A percentile compares a stretch with the other conserved stretches of the same genome.
phyloP scores from a whole-genome alignment of 805 yeast genomes.

The Cyberlindnera mississippiensis region DNA sequence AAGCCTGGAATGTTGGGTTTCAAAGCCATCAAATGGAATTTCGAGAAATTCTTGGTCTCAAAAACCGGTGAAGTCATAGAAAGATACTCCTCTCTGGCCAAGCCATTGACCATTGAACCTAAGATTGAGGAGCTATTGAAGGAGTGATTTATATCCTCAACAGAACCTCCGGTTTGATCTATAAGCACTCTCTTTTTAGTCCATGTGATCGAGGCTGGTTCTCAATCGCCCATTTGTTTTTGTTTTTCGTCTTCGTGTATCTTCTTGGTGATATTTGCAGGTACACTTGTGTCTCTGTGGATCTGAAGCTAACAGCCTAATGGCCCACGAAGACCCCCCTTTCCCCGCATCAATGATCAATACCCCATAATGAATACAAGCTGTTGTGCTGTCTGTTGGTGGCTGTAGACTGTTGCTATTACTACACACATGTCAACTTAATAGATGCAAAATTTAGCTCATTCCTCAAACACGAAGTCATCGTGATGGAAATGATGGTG shows the following conservation, averaged over 20 bases:
- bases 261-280: too few species aligned
- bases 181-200: background rate
- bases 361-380: too few species aligned
- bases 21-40: conserved; percentile 73
- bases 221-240: too few species aligned
- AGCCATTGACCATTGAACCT: conserved; percentile 57
- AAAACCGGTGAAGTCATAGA: conserved; percentile 57
- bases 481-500: background rate
- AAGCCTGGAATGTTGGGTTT: conserved; percentile 58
- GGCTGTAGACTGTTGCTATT: too few species aligned
- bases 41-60: conserved; percentile 66
- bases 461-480: conserved; percentile 1
- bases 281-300: too few species aligned
- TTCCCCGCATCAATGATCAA: too few species aligned
- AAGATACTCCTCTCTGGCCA: conserved; percentile 63
- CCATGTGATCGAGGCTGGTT: background rate
- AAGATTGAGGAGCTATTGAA: conserved; percentile 55
- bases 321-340: too few species aligned
- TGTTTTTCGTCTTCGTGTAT: too few species aligned
- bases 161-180: background rate
- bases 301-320: too few species aligned
- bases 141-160: conserved; percentile 15
- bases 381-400: too few species aligned
- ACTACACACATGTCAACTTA: background rate
- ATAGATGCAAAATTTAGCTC: background rate